Evolutionary conservation across 208 protist genomes (phyloP), one percentile per base, ranked within the genome.

Genomic region (Wallacemonas sp.): DNA sequence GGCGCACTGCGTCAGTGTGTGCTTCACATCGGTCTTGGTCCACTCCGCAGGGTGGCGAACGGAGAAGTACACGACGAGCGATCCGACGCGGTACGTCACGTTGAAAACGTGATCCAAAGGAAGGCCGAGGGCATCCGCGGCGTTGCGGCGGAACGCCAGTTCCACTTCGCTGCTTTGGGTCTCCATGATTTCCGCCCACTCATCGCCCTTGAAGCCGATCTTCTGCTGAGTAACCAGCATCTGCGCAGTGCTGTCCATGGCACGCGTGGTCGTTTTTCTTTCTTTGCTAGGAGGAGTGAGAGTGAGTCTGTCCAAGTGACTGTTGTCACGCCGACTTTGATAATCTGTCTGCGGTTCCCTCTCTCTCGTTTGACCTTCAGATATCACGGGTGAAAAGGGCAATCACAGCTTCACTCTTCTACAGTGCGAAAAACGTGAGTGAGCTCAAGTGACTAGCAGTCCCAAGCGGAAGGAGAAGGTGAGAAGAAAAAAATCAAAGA

Each of bases 191-290:
- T 63, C 45, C 13, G 52, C 17, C 79, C 77, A 87, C 37, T 78
- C 74, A 32, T 84, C 74, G 2, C 71, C 77, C 26, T 74, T 71
- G 53, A 87, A 87, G n/a, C 68, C 62, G 10, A 90, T 61, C 46
- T 76, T 78, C 37, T 83, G 83, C 42, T 58, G 17, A 9, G 75
- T 79, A 34, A 73, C 63, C 6, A 76, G 60, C 19, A 61, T 57
- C 26, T 72, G 22, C 6, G 50, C 5, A 22, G 26, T 12, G 21
- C 50, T 57, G 29, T 57, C 50, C 50, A 57, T 57, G n/a, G n/a
- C n/a, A n/a, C n/a, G n/a, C n/a, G n/a, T n/a, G n/a, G n/a, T n/a
- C n/a, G n/a, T n/a, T n/a, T n/a, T n/a, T n/a, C n/a, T n/a, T n/a
- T n/a, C n/a, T n/a, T n/a, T n/a, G n/a, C n/a, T n/a, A n/a, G n/a